These are phyloP conservation scores for Linum usitatissimum DNA, from an alignment of 345 rosid genomes.

Conservation along the genomic window DNA sequence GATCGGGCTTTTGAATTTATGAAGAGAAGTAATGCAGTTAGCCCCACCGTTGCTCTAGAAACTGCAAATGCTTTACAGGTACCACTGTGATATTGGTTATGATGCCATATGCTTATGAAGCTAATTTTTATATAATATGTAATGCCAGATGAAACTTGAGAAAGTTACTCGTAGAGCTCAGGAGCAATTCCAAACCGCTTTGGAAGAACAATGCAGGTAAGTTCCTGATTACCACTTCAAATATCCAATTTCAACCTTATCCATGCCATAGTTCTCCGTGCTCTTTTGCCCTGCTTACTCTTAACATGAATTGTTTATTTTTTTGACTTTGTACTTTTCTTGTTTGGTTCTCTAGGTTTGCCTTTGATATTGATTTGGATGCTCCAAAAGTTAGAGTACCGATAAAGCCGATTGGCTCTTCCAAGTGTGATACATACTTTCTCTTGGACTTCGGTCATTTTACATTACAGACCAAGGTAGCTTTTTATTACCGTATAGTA, in stretches of 20 bases:
- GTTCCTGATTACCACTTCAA: neutral
- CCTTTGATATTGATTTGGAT: constrained; percentile 96
- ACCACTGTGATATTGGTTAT: constrained; percentile 21
- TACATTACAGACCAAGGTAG: constrained; percentile 73
- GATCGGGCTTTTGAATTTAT: constrained; percentile 82
- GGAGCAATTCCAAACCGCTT: constrained; percentile 87
- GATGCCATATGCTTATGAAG: neutral
- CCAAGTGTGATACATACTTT: constrained; percentile 65
- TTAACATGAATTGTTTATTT: neutral
- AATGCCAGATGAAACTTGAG: constrained; percentile 70
- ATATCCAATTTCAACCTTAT: neutral
- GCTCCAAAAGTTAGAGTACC: constrained; percentile 97
- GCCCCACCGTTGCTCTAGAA: constrained; percentile 88
- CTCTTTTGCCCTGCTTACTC: neutral
- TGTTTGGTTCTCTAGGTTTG: constrained; percentile 40
- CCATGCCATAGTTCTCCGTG: neutral
- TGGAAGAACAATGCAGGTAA: constrained; percentile 95
- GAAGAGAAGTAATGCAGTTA: constrained; percentile 88
- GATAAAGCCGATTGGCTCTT: constrained; percentile 50
- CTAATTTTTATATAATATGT: constrained; percentile 13
- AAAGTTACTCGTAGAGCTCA: constrained; percentile 95
- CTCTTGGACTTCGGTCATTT: constrained; percentile 96
- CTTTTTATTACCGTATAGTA: constrained; percentile 7
- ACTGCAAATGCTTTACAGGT: constrained; percentile 99
- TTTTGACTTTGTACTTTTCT: neutral